Base-by-base conservation (phyloP, 441 rosid genomes). In the Pelargonium australe region DNA sequence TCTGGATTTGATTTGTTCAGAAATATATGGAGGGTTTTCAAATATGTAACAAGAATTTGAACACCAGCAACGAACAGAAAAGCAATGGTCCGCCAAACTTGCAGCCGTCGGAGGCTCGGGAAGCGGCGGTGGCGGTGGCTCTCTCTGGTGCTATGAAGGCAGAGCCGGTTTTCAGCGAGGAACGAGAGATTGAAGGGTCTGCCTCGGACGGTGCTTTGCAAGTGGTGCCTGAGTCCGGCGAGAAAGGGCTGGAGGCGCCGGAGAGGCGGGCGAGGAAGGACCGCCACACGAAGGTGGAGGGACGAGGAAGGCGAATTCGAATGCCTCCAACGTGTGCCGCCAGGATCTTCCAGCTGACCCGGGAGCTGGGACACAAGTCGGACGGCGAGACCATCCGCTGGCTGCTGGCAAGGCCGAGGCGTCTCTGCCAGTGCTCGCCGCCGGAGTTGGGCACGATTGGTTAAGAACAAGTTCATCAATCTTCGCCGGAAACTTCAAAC, bases 201-300 rank as follows among this genome's bases (percentile, higher is more conserved):
- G 25, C 25, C 25, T 23, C 25, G 25, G 53, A 47, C 13, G 13
- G 13, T 47, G 13, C 53, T 11, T 11, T 47, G 13, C 53, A 47
- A 13, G 53, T 47, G 53, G 53, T 47, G 13, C 53, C 53, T 12
- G 13, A 2, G 53, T 9, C 53, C 25, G 25, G 25, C 25, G 25
- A 23, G 51, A 45, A 0, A 12, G 13, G 1, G 51, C 12, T 2
- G 51, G 13, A 2, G 51, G 51, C 51, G 53, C 13, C 13, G 53
- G 14, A 3, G 55, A 12, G n/a, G 55, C 2, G 16, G 55, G 2
- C 55, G 4, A n/a, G 16, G 16, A 90, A 80, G 67, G 96, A 90
- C 79, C 85, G 94, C 23, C 96, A 88, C 81, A 81, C 91, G 0
- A 89, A 89, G 69, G 96, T 89, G 2, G 88, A 89, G 65, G 93